Percentiles rank a stretch among this genome's conserved stretches.
Conservation (phyloP, 139 green algal genomes). For the Zygnema cylindricum region DNA sequence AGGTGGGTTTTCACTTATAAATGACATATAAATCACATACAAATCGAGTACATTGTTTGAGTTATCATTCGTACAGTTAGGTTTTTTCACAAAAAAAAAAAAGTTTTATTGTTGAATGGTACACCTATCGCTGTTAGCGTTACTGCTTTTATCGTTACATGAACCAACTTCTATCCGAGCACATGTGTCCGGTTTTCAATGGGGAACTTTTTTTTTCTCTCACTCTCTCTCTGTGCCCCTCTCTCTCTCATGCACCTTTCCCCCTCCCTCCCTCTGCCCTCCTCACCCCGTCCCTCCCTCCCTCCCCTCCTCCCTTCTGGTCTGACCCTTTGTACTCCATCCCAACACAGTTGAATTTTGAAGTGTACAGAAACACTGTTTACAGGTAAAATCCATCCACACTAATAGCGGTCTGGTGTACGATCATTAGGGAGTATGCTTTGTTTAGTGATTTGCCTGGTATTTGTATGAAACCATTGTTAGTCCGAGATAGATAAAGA, state of each 20-base stretch:
- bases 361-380: neutral
- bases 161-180: too few species aligned
- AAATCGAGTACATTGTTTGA: neutral
- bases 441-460: neutral
- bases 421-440: too few species aligned
- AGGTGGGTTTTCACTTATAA: neutral
- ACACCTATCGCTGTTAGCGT: neutral
- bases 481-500: too few species aligned
- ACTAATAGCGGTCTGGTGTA: too few species aligned
- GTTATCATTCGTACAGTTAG: neutral
- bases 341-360: neutral
- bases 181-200: too few species aligned
- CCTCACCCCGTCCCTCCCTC: neutral
- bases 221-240: too few species aligned
- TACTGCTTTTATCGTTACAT: too few species aligned
- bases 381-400: too few species aligned
- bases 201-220: too few species aligned
- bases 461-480: neutral
- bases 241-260: neutral
- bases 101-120: neutral
- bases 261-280: neutral
- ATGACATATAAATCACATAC: too few species aligned
- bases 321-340: neutral
- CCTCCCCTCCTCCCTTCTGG: neutral
- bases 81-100: neutral